Evolutionary conservation across 1,139 yeast genomes (phyloP).

Genomic region (Candida buenavistaensis): DNA sequence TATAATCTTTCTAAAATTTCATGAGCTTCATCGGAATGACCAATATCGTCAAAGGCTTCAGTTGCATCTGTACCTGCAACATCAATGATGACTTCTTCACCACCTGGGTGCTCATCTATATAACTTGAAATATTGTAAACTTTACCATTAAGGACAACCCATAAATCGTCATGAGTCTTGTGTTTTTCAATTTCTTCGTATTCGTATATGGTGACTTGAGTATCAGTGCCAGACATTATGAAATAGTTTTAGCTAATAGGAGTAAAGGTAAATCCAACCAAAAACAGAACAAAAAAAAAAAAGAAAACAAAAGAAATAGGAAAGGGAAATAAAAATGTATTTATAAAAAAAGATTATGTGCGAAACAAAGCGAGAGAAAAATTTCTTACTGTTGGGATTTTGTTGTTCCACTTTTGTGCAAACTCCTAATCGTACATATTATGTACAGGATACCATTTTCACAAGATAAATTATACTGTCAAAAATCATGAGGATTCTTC

Average conservation of each 20-base stretch:
- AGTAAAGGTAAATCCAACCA: background rate
- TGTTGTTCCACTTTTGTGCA: no score
- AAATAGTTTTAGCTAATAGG: background rate
- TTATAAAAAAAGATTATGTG: background rate
- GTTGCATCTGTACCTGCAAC: conserved; percentile 94
- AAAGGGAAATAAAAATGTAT: conserved; percentile 2
- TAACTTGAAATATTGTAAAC: conserved; percentile 85
- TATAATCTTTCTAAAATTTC: conserved; percentile 67
- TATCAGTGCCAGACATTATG: conserved; percentile 17
- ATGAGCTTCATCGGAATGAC: conserved; percentile 95
- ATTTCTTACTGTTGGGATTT: no score
- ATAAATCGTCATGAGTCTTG: conserved; percentile 74
- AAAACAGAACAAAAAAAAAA: background rate
- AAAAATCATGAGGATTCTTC: no score
- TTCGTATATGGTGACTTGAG: conserved; percentile 20
- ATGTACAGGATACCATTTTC: no score
- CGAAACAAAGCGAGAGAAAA: no score
- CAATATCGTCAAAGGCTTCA: conserved; percentile 92
- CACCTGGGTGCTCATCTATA: conserved; percentile 95
- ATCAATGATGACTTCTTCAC: conserved; percentile 93
- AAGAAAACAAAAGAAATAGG: conserved; percentile 3
- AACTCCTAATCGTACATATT: no score
- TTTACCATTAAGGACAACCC: conserved; percentile 88
- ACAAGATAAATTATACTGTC: no score
- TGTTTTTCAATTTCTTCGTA: conserved; percentile 75